Evolutionary conservation across 1,284 basidiomycete genomes (phyloP).

Genomic region (Heterobasidion irregulare): DNA sequence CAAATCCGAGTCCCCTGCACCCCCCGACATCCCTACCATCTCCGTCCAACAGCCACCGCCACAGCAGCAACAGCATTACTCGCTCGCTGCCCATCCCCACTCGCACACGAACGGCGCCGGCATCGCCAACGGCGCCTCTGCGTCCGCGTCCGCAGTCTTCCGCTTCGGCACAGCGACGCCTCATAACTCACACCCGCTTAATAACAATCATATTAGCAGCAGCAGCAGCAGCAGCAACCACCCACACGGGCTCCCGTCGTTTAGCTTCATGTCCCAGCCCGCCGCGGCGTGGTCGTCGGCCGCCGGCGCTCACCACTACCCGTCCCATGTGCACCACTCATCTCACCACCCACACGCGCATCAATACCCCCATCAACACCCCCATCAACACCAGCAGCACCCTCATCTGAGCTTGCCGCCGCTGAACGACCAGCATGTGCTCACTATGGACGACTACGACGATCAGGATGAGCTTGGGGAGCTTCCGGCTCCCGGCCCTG

Average conservation of each 20-base stretch:
- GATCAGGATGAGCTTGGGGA: slow-evolving; percentile 25
- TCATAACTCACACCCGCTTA: neutral
- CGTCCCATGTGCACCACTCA: slow-evolving; percentile 5
- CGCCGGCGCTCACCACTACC: slow-evolving; percentile 13
- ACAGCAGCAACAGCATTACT: neutral
- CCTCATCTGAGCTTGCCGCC: slow-evolving; percentile 13
- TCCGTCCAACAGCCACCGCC: neutral
- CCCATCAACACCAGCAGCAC: neutral
- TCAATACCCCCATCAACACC: neutral
- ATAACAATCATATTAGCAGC: neutral
- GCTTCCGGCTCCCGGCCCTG: slow-evolving; percentile 15
- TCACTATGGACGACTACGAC: slow-evolving; percentile 26
- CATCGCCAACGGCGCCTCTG: neutral
- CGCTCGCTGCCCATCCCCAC: slow-evolving; percentile 2
- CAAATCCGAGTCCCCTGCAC: slow-evolving; percentile 9
- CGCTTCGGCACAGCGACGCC: too few relatives aligned
- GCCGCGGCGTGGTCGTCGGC: slow-evolving; percentile 11
- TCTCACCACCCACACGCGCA: neutral
- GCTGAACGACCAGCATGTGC: slow-evolving; percentile 6
- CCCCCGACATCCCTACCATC: neutral
- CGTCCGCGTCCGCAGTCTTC: too few relatives aligned
- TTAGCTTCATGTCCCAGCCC: slow-evolving; percentile 24
- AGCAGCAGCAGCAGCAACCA: slow-evolving; percentile 2
- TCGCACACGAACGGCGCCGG: neutral
- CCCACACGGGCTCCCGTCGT: slow-evolving; percentile 12